Evolutionary conservation across 1,284 basidiomycete species (phyloP).

Genomic region (Moesziomyces aphidis): DNA sequence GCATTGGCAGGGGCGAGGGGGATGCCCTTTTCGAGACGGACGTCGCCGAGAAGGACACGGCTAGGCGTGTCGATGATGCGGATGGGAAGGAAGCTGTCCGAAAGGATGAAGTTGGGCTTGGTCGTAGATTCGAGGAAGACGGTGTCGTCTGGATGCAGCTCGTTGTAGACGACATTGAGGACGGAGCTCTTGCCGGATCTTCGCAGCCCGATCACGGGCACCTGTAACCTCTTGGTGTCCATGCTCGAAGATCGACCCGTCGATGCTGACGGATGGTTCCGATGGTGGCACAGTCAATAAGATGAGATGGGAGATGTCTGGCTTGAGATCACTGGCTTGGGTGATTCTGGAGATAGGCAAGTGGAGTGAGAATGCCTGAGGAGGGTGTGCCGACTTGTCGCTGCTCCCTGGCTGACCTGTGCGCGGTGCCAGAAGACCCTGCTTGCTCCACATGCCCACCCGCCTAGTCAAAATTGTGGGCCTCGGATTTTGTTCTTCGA

Average conservation of each 20-base stretch:
- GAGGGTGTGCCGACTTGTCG: neutral
- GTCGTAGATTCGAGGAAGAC: constrained; percentile 81
- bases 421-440: neutral
- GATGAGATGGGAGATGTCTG: too few relatives aligned
- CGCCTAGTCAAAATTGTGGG: neutral
- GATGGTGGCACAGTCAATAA: too few relatives aligned
- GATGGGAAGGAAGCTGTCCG: constrained; percentile 87
- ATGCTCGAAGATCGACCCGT: constrained; percentile 9
- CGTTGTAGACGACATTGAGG: constrained; percentile 88
- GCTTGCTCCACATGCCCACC: neutral
- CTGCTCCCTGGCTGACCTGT: neutral
- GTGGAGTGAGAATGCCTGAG: too few relatives aligned
- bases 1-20: constrained; percentile 20
- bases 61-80: constrained; percentile 97
- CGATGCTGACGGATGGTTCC: too few relatives aligned
- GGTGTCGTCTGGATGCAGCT: constrained; percentile 83
- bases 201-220: constrained; percentile 44
- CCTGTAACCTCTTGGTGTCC: constrained; percentile 40
- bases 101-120: constrained; percentile 31
- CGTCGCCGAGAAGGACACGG: constrained; percentile 71
- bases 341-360: too few relatives aligned
- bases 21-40: constrained; percentile 38
- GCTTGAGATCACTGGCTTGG: too few relatives aligned
- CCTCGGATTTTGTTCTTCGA: neutral
- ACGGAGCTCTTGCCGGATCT: constrained; percentile 90